Base-by-base conservation (phyloP, 768 basidiomycete species). In the Phaeolepiota aurea region DNA sequence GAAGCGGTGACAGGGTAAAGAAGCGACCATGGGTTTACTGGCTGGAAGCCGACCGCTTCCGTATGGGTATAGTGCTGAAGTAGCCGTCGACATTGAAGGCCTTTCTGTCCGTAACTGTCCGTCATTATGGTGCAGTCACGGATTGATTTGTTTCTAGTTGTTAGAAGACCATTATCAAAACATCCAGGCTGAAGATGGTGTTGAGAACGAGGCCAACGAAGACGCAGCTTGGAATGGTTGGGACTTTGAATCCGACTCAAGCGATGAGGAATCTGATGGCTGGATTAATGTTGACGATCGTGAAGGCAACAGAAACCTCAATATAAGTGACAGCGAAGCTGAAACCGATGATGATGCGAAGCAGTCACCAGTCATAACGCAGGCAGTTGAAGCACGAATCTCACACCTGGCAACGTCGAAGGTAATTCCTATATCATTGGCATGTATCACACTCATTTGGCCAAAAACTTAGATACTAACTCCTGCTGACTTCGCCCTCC, bases 381-480 rank as follows among this genome's bases (percentile, higher is more conserved):
- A 37, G 18, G 56, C 54, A 3, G 52, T 54, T n/a, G n/a, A n/a
- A 40, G 46, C 60, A 4, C 63, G 74, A 12, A 58, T 72, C 45
- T 86, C 86, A 19, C 79, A 76, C 0, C 62, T 92, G 37, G 86
- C 86, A 1, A 90, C 82, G 3, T 84, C 85, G 18, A 91, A 91
- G 66, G 90, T 84, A 42, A 51, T 43, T 40, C n/a, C 35, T 20
- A 3, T 19, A 31, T 16, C 20, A 28, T 37, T 32, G 25, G 22
- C 20, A 36, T 40, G 2, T 31, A n/a, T 16, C 10, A 30, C 13
- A 28, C 16, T 40, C 13, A 34, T 30, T 43, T 19, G 7, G n/a
- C n/a, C n/a, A n/a, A n/a, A n/a, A n/a, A 41, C 15, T 9, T 44
- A 96, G 91, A 98, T 99, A 52, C 76, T 98, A 32, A 98, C 96